Conservation (phyloP, 176 grass and related monocot genomes). For the Raddia guianensis region DNA sequence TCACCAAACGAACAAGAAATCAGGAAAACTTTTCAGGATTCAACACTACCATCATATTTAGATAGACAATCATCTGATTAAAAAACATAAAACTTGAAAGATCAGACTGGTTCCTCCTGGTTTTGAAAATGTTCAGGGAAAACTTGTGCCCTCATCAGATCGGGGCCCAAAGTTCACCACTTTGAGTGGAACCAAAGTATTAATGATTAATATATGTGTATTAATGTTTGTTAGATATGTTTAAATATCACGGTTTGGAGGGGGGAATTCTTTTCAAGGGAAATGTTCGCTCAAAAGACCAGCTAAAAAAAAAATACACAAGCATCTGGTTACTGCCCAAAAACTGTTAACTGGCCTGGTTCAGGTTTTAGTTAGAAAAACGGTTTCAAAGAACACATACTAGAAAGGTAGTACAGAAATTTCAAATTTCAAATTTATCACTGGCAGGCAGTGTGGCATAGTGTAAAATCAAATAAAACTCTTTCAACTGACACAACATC, state of each 20-base stretch:
- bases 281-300: background rate
- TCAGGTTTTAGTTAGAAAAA: background rate
- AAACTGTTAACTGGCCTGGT: background rate
- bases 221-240: background rate
- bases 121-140: background rate
- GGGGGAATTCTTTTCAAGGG: background rate
- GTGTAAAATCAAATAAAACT: background rate
- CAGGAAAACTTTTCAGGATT: background rate
- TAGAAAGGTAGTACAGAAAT: background rate
- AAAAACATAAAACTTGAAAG: background rate
- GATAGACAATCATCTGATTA: background rate
- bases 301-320: background rate
- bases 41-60: conserved; percentile 1
- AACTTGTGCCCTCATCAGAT: background rate
- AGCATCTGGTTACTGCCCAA: background rate
- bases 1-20: background rate
- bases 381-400: background rate
- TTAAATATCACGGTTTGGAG: background rate
- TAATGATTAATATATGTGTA: background rate
- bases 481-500: background rate
- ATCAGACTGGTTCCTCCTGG: background rate
- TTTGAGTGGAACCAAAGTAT: background rate
- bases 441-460: conserved; percentile 5
- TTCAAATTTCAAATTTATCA: background rate
- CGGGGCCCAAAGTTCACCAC: background rate